A percentile compares a stretch with the other conserved stretches of the same genome.
Evolutionary conservation across 2,329 filamentous ascomycete species (phyloP).

Genomic region (Zymoseptoria crescenta): DNA sequence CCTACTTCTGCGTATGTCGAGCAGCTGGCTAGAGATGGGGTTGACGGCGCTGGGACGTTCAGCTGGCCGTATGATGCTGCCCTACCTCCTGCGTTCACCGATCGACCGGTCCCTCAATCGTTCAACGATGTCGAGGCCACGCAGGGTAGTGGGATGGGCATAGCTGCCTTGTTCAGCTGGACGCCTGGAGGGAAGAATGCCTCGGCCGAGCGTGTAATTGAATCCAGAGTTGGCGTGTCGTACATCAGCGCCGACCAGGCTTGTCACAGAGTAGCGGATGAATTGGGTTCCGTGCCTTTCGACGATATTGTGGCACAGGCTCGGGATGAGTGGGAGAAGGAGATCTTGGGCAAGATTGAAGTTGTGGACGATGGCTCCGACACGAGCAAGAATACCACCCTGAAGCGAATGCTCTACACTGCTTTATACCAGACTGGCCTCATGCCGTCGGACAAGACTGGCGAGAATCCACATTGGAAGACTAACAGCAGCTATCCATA

Average conservation of each 20-base stretch:
- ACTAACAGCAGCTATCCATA: constrained; percentile 28
- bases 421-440: constrained; percentile 17
- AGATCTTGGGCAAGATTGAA: constrained; percentile 9
- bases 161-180: constrained; percentile 18
- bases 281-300: constrained; percentile 7
- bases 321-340: constrained; percentile 15
- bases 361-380: constrained; percentile 10
- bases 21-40: constrained; percentile 2
- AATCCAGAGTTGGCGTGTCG: constrained; percentile 13
- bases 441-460: constrained; percentile 20
- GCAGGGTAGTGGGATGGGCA: constrained; percentile 13
- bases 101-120: constrained; percentile 10
- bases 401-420: constrained; percentile 19
- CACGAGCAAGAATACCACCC: constrained; percentile 8
- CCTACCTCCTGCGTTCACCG: constrained; percentile 7
- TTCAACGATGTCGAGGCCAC: constrained; percentile 12
- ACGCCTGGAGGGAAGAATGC: constrained; percentile 7
- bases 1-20: constrained; percentile 10
- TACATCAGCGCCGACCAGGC: constrained; percentile 13
- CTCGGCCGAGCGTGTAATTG: constrained; percentile 4
- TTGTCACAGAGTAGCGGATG: constrained; percentile 9
- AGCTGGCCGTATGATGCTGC: constrained; percentile 15
- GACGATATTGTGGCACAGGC: constrained; percentile 8
- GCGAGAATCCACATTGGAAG: constrained; percentile 24
- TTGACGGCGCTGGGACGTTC: constrained; percentile 15